Conservation (phyloP, 1,284 basidiomycete genomes). For the Anthracocystis panici-leucophaei region DNA sequence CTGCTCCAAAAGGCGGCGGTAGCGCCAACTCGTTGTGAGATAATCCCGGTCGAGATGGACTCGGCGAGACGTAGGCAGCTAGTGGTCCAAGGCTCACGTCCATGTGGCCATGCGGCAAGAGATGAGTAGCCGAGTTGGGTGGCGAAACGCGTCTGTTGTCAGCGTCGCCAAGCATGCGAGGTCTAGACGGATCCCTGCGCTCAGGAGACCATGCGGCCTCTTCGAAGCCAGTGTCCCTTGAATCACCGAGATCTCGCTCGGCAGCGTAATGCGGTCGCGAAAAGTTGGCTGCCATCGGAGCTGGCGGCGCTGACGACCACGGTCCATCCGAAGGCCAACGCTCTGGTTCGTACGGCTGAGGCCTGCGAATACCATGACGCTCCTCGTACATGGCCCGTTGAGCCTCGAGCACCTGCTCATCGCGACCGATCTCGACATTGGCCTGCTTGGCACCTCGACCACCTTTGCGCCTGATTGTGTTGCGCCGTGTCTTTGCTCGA, state of each 20-base stretch:
- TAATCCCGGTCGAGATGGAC: slow-evolving; percentile 32
- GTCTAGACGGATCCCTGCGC: slow-evolving; percentile 2
- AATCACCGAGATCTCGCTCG: slow-evolving; percentile 34
- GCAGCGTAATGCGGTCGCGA: slow-evolving; percentile 5
- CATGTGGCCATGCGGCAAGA: slow-evolving; percentile 13
- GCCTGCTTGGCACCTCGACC: slow-evolving; percentile 29
- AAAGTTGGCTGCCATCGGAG: not conserved
- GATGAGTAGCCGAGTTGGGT: slow-evolving; percentile 18
- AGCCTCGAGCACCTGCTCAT: slow-evolving; percentile 41
- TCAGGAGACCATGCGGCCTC: slow-evolving; percentile 16
- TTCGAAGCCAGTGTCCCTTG: slow-evolving; percentile 6
- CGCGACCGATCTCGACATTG: slow-evolving; percentile 23
- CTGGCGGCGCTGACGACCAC: slow-evolving; percentile 1
- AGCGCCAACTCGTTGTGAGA: slow-evolving; percentile 25
- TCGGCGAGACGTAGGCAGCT: slow-evolving; percentile 31
- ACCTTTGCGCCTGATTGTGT: slow-evolving; percentile 48
- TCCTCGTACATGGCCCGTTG: slow-evolving; percentile 55
- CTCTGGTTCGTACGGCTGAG: slow-evolving; percentile 19
- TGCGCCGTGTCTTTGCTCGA: slow-evolving; percentile 72
- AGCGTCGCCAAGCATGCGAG: not conserved
- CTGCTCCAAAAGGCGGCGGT: slow-evolving; percentile 24
- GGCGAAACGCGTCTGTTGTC: slow-evolving; percentile 10
- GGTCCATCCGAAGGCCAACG: slow-evolving; percentile 24
- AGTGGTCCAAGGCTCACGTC: slow-evolving; percentile 22
- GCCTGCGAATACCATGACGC: slow-evolving; percentile 17